A percentile compares a stretch with the other conserved stretches of the same genome.
phyloP scores from a whole-genome alignment of 75 land plant genomes.

The Pinus albicaulis region DNA sequence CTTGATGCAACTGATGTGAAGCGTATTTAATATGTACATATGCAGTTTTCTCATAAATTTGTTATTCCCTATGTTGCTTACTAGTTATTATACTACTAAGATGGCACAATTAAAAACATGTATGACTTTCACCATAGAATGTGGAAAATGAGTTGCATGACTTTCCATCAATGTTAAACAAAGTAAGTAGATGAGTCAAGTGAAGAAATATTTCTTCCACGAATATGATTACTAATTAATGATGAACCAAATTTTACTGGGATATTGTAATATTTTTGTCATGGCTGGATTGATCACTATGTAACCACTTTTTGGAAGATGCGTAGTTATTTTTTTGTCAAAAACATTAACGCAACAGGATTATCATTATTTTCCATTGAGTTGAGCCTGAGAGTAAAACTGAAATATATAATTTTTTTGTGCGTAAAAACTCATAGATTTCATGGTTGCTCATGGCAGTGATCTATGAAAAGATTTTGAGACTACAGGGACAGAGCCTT shows the following conservation, averaged over 20 bases:
- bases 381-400: no score
- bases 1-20: neutral
- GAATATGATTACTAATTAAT: neutral
- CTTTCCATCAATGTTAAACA: neutral
- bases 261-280: neutral
- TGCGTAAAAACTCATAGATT: neutral
- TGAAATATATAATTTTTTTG: neutral
- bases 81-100: neutral
- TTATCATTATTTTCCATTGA: neutral
- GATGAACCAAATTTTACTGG: neutral
- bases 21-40: neutral
- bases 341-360: neutral
- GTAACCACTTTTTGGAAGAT: neutral
- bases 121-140: neutral
- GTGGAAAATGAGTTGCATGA: neutral
- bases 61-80: neutral
- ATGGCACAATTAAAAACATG: neutral
- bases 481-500: conserved; percentile 40
- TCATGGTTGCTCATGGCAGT: conserved; percentile 19
- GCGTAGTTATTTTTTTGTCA: neutral
- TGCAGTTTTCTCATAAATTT: neutral
- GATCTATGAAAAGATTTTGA: conserved; percentile 39
- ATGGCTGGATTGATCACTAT: no score
- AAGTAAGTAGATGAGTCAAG: neutral
- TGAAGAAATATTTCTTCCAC: neutral